These are phyloP conservation scores for Naganishia liquefaciens DNA, from an alignment of 1,284 basidiomycete genomes.

Conservation along the genomic window DNA sequence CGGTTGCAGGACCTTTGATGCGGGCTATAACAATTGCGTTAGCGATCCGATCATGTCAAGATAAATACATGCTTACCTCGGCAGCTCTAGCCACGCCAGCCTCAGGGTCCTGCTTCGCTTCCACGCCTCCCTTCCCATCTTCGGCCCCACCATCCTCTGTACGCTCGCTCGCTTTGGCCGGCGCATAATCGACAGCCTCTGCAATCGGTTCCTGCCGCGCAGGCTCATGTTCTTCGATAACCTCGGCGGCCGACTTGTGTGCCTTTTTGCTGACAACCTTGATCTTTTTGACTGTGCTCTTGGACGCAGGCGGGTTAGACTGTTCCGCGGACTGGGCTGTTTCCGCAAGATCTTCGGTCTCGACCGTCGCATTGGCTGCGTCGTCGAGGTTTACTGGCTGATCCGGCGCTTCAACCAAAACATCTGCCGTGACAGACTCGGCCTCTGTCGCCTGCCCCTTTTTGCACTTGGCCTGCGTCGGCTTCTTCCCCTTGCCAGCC, in stretches of 20 bases:
- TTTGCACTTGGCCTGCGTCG: conserved; percentile 15
- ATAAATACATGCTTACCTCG: neutral
- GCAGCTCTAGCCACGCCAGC: neutral
- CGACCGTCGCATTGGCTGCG: neutral
- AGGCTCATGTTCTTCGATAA: conserved; percentile 8
- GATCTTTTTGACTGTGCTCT: neutral
- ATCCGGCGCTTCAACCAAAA: neutral
- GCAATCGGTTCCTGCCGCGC: neutral
- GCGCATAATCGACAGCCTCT: neutral
- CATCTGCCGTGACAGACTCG: neutral
- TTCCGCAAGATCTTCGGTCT: neutral
- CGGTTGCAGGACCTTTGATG: conserved; percentile 6
- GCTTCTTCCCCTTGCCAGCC: conserved; percentile 17
- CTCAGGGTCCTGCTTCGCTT: neutral
- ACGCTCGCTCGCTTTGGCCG: neutral
- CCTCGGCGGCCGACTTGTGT: conserved; percentile 2
- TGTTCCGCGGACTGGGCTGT: neutral
- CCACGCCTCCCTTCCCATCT: conserved; percentile 4
- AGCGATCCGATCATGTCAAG: no score
- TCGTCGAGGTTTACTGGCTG: neutral
- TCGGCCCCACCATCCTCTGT: neutral
- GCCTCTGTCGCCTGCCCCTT: conserved; percentile 5
- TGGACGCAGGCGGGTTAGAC: neutral
- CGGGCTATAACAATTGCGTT: neutral
- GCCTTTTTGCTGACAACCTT: neutral